These are phyloP conservation scores for Leptographium wingfieldii DNA, from an alignment of 2,329 filamentous ascomycete species.

Conservation along the genomic window DNA sequence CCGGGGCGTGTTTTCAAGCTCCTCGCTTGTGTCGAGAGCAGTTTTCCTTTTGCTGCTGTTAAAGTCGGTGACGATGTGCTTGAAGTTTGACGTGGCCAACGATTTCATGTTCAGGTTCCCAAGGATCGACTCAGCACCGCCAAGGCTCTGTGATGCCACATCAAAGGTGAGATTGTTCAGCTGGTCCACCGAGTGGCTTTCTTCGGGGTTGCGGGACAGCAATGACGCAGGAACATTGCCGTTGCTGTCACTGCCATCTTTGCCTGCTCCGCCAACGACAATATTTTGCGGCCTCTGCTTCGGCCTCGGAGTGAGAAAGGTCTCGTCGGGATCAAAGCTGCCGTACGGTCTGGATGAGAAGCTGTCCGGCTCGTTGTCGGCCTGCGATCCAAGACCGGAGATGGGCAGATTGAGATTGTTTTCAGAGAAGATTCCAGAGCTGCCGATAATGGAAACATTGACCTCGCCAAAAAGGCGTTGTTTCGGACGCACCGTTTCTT, in stretches of 20 bases:
- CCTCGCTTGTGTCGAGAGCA: constrained; percentile 36
- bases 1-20: constrained; percentile 25
- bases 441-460: constrained; percentile 38
- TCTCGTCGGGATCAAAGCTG: constrained; percentile 32
- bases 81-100: constrained; percentile 14
- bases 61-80: constrained; percentile 18
- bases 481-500: constrained; percentile 5
- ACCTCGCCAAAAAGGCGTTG: constrained; percentile 43
- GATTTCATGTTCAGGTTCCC: constrained; percentile 32
- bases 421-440: constrained; percentile 36
- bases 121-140: constrained; percentile 33
- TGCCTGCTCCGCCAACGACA: neutral
- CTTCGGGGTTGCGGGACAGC: constrained; percentile 8
- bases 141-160: constrained; percentile 43
- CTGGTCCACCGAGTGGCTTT: constrained; percentile 32
- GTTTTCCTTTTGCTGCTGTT: constrained; percentile 45
- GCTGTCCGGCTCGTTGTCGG: constrained; percentile 19
- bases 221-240: constrained; percentile 13
- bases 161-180: constrained; percentile 38
- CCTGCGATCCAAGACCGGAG: constrained; percentile 13
- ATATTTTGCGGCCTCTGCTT: constrained; percentile 7
- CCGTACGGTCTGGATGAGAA: constrained; percentile 30
- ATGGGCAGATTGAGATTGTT: constrained; percentile 35
- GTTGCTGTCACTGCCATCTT: constrained; percentile 4
- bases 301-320: constrained; percentile 5